These are phyloP conservation scores for Pichia deserticola DNA, from an alignment of 805 yeast species.

Conservation along the genomic window DNA sequence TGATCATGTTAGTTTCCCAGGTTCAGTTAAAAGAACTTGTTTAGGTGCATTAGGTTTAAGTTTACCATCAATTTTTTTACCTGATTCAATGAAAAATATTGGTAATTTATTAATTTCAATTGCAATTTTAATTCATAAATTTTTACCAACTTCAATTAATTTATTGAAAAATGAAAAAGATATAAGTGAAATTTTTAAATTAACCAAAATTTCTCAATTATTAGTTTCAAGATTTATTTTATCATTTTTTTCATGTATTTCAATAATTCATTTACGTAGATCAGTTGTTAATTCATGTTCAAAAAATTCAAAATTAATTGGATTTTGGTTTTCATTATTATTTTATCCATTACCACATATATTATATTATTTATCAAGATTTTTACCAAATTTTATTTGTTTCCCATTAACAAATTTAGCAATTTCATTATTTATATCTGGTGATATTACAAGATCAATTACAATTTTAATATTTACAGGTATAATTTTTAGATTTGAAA, in stretches of 20 bases:
- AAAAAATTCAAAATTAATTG: constrained; percentile 22
- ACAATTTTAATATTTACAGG: constrained; percentile 54
- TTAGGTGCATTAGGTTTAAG: constrained; percentile 47
- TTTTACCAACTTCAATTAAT: not conserved
- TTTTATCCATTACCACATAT: constrained; percentile 70
- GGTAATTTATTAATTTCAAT: not conserved
- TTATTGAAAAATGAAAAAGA: not conserved
- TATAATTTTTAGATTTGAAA: constrained; percentile 64
- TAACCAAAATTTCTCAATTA: constrained; percentile 45
- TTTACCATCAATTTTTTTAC: constrained; percentile 26
- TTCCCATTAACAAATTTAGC: constrained; percentile 64
- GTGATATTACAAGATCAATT: constrained; percentile 41
- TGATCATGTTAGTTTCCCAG: constrained; percentile 79
- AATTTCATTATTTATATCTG: constrained; percentile 42
- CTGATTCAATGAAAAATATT: constrained; percentile 2
- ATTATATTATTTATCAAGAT: constrained; percentile 70
- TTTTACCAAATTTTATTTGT: constrained; percentile 82
- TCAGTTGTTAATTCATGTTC: constrained; percentile 25
- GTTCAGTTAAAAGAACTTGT: constrained; percentile 83
- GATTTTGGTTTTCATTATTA: constrained; percentile 55
- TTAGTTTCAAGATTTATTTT: constrained; percentile 48
- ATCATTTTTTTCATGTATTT: constrained; percentile 36
- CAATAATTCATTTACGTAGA: constrained; percentile 48
- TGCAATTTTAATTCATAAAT: not conserved
- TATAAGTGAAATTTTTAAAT: not conserved